Conservation (phyloP, 208 protist genomes). For the Naegleria fowleri region DNA sequence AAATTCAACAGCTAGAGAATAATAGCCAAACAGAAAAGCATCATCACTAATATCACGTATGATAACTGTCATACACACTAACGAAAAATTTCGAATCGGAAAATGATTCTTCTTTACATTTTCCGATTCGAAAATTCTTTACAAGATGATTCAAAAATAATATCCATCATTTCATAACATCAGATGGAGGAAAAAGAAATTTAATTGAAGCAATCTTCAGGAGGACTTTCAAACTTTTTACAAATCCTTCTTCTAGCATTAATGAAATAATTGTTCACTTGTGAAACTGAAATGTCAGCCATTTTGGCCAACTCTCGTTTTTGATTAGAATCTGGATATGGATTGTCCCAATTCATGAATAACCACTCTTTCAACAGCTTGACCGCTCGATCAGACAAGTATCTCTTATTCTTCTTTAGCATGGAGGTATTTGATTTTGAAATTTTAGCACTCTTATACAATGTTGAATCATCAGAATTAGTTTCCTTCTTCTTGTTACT, state of each 20-base stretch:
- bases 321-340: neutral
- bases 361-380: neutral
- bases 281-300: neutral
- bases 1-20: no score
- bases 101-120: no score
- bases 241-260: neutral
- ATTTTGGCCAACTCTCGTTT: neutral
- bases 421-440: neutral
- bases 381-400: neutral
- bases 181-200: no score
- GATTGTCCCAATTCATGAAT: neutral
- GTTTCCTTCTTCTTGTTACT: neutral
- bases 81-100: no score
- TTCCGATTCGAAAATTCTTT: no score
- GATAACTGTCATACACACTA: no score
- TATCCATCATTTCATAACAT: no score
- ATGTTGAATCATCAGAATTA: no score
- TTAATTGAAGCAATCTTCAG: neutral
- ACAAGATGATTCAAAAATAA: no score
- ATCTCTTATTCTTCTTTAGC: neutral
- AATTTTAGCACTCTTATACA: neutral
- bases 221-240: neutral
- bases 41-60: no score
- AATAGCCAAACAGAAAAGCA: no score
- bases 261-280: neutral